Evolutionary conservation across 306 rosid genomes (phyloP), one percentile per base, ranked within the genome.

Genomic region (Prosopis cineraria): DNA sequence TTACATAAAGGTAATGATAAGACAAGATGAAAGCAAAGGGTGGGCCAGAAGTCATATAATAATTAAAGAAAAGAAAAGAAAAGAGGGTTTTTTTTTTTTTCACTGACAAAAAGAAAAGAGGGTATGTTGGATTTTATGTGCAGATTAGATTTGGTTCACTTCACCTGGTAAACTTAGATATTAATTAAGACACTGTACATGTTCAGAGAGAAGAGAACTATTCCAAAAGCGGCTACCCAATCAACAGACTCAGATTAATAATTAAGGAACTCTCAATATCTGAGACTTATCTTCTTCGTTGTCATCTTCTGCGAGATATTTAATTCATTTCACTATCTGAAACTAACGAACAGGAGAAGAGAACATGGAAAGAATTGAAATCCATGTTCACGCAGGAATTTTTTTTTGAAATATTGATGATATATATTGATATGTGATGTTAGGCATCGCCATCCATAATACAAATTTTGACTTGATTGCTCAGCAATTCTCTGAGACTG

Each of bases 101-200:
- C n/a, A n/a, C n/a, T n/a, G n/a, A n/a, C n/a, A n/a, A n/a, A 31
- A 20, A 50, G 10, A 24, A 29, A 67, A 39, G 47, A 5, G 81
- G 8, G 16, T 4, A 3, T 45, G 24, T 45, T 29, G 30, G 56
- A 43, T 70, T 62, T 47, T 75, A 37, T 30, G 41, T 1, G 29
- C 40, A 41, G 74, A 76, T 76, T 70, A 41, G 74, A 76, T 76
- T 70, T 24, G 81, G 75, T 70, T 75, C 78, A 10, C 2, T 76
- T 79, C 60, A 70, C 29, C 55, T 19, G 16, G 0, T 11, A 37
- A 39, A 39, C 33, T 67, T 39, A 1, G 70, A 10, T 1, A 5
- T 39, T 67, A 8, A 65, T 11, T 39, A 31, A 65, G 7, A 7
- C 19, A 3, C 20, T 12, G 1, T 20, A 17, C 10, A 6, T 47